A percentile compares a stretch with the other conserved stretches of the same genome.
These are phyloP conservation scores for Pyracantha coccinea DNA, from an alignment of 331 rosid genomes.

Conservation along the genomic window DNA sequence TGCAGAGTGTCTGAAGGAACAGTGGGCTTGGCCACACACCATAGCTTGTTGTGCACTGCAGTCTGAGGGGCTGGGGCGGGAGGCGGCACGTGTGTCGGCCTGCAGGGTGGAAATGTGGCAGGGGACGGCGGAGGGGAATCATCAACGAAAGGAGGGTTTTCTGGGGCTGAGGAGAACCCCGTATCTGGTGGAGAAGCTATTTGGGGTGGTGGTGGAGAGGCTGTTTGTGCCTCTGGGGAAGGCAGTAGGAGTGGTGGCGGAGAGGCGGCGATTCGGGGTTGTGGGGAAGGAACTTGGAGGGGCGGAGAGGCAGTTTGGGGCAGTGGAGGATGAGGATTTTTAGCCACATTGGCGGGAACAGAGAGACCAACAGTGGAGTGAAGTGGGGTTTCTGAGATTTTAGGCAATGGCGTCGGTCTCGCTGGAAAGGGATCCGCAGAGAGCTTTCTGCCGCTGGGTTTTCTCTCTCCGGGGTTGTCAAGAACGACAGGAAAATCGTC, in stretches of 20 bases:
- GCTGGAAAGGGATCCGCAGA: conserved; percentile 34
- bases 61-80: conserved; percentile 41
- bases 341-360: conserved; percentile 37
- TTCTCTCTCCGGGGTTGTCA: conserved; percentile 16
- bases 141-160: conserved; percentile 30
- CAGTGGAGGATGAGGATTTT: conserved; percentile 40
- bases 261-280: background rate
- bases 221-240: conserved; percentile 41
- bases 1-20: conserved; percentile 73
- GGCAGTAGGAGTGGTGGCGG: background rate
- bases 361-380: conserved; percentile 37
- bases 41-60: conserved; percentile 46
- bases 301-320: conserved; percentile 62
- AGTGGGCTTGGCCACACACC: conserved; percentile 96
- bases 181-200: background rate
- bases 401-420: conserved; percentile 53
- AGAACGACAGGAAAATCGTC: background rate
- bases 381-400: conserved; percentile 43
- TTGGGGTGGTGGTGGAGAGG: conserved; percentile 46
- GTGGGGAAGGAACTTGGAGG: conserved; percentile 11
- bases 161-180: conserved; percentile 34
- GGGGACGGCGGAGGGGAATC: conserved; percentile 53
- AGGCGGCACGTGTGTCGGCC: conserved; percentile 23
- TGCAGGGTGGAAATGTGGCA: conserved; percentile 56
- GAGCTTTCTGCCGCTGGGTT: conserved; percentile 47